Percentiles rank a stretch among this genome's conserved stretches.
Conservation (phyloP, 257 asterid species). For the Paulownia fortunei region DNA sequence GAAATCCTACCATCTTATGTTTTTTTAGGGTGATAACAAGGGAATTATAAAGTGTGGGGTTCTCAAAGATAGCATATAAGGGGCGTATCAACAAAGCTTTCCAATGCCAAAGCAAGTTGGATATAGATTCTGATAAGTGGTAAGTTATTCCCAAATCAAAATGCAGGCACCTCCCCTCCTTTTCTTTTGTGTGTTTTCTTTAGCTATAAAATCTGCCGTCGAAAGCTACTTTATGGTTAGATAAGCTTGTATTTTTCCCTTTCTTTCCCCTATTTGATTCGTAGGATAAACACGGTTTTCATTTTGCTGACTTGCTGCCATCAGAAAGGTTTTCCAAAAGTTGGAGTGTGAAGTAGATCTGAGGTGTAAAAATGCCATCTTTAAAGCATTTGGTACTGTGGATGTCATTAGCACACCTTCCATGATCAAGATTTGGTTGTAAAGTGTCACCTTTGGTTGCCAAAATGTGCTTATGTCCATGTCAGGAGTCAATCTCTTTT, state of each 20-base stretch:
- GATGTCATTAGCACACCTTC: conserved; percentile 39
- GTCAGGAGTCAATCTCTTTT: conserved; percentile 29
- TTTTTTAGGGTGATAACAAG: neutral
- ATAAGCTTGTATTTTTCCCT: conserved; percentile 36
- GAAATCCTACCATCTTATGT: neutral
- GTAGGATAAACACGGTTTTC: conserved; percentile 31
- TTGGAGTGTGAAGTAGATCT: conserved; percentile 41
- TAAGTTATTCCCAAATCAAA: conserved; percentile 34
- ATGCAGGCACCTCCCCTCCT: conserved; percentile 2
- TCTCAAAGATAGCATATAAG: conserved; percentile 25
- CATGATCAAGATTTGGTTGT: conserved; percentile 46
- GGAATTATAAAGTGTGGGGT: conserved; percentile 8
- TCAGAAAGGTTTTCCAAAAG: conserved; percentile 35
- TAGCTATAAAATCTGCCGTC: conserved; percentile 26
- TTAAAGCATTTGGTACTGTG: conserved; percentile 35
- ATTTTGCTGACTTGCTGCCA: conserved; percentile 40
- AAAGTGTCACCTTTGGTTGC: conserved; percentile 38
- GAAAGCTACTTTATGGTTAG: conserved; percentile 48
- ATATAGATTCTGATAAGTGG: conserved; percentile 35
- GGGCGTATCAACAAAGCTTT: neutral
- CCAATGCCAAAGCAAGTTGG: conserved; percentile 20
- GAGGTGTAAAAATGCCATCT: conserved; percentile 51
- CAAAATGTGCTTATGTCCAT: conserved; percentile 27
- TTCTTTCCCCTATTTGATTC: neutral
- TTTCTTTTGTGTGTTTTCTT: neutral